Base-by-base conservation (phyloP, 495 filamentous ascomycete genomes). In the Neurospora hispaniola region DNA sequence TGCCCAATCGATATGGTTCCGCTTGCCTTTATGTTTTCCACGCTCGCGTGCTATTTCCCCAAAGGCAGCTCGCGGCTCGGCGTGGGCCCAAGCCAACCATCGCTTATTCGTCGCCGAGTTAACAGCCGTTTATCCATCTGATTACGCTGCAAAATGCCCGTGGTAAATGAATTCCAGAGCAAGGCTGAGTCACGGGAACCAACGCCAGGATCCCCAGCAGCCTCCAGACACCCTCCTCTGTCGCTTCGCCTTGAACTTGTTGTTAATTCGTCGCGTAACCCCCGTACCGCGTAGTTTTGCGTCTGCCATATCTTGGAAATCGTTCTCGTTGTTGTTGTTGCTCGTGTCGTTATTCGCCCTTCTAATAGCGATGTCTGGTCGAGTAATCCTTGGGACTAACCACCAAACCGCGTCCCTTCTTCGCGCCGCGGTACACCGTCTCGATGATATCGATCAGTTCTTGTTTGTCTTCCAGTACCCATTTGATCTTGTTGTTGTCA, bases 381-480 rank as follows among this genome's bases (percentile, higher is more conserved):
- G 91, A 94, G 79, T 94, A 96, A 81, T 94, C 93, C 87, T 98
- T 99, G 0, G 96, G 96, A 76, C 94, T 97, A 72, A 98, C 94
- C 42, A 98, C 96, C 77, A 98, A 82, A 89, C 96, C 96, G 66
- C 94, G 87, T 2, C 96, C 96, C 84, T 98, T 99, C 88, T 96
- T 97, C 4, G 96, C 96, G 16, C 96, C 96, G 72, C 94, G 91
- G 81, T 98, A 99, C 73, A 99, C 94, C 16, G 94, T 97, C 83
- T 99, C 96, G 78, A 98, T 91, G 78, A 99, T 98, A 82, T 98
- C 96, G 77, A 99, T 98, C 78, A 99, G 82, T 84, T 99, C 96
- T 81, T 99, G 96, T 83, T 99, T 98, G 79, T 99, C 96, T 82
- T 98, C 96, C 71, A 98, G 82, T 46, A 98, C 94, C 90, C 93